Conservation (phyloP, 495 filamentous ascomycete species). For the Thozetella sp. region DNA sequence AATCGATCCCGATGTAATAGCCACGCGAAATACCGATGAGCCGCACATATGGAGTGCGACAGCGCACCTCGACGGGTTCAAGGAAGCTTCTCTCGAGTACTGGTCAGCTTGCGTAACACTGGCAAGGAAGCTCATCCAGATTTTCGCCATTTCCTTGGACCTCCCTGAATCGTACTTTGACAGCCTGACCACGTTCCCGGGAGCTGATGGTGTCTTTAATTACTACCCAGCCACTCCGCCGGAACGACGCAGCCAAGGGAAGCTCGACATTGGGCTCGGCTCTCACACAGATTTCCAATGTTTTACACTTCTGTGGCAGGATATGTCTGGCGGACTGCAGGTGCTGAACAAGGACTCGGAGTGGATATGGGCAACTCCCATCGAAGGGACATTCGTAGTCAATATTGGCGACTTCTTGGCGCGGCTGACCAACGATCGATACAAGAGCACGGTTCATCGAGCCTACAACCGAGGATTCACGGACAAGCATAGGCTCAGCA, state of each 20-base stretch:
- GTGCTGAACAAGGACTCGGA: conserved; percentile 48
- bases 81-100: conserved; percentile 44
- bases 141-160: conserved; percentile 52
- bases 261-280: conserved; percentile 45
- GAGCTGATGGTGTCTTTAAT: conserved; percentile 34
- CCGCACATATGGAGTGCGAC: conserved; percentile 40
- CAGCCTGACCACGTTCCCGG: conserved; percentile 48
- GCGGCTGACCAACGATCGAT: conserved; percentile 61
- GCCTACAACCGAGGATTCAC: conserved; percentile 45
- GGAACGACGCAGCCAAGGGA: neutral
- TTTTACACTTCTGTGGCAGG: conserved; percentile 60
- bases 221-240: neutral
- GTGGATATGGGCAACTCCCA: conserved; percentile 58
- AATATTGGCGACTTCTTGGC: conserved; percentile 69
- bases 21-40: conserved; percentile 22
- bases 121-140: conserved; percentile 44
- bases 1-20: conserved; percentile 17
- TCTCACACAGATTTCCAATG: conserved; percentile 62
- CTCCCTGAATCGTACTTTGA: conserved; percentile 55
- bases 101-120: conserved; percentile 47
- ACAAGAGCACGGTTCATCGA: conserved; percentile 61
- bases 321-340: conserved; percentile 55
- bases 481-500: conserved; percentile 47
- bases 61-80: conserved; percentile 47
- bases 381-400: conserved; percentile 61